A percentile compares a stretch with the other conserved stretches of the same genome.
phyloP scores from a whole-genome alignment of 345 rosid genomes.

The Anacardium occidentale region DNA sequence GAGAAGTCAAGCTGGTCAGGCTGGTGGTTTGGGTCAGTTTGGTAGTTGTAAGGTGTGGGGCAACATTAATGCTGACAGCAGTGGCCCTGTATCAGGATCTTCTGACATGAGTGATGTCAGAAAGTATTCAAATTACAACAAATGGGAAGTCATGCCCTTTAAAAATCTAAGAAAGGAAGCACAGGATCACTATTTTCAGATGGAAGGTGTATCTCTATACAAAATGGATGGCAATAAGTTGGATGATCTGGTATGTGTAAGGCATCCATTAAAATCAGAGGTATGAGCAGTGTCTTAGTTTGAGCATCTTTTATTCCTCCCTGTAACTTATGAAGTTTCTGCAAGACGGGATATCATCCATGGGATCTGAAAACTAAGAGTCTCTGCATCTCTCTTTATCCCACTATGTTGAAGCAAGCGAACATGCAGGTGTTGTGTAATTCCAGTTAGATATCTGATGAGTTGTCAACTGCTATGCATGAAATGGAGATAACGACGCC shows the following conservation, averaged over 20 bases:
- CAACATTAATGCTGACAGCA: slow-evolving; percentile 41
- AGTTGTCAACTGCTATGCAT: not conserved
- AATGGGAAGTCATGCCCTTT: slow-evolving; percentile 86
- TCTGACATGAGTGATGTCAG: slow-evolving; percentile 73
- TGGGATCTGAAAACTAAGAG: not conserved
- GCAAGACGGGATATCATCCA: not conserved
- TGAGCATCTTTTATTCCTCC: not conserved
- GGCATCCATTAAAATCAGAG: slow-evolving; percentile 44
- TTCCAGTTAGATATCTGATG: not conserved
- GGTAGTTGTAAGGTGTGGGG: slow-evolving; percentile 97
- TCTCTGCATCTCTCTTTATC: not conserved
- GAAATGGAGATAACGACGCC: not conserved
- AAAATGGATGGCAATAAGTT: slow-evolving; percentile 96
- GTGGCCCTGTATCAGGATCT: slow-evolving; percentile 75
- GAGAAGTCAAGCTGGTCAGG: slow-evolving; percentile 42
- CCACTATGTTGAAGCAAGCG: not conserved
- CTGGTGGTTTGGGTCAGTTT: slow-evolving; percentile 56
- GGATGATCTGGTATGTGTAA: slow-evolving; percentile 90
- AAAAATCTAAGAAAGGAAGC: slow-evolving; percentile 87
- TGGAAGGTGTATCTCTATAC: slow-evolving; percentile 80
- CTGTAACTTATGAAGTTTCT: not conserved
- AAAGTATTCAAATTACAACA: slow-evolving; percentile 74
- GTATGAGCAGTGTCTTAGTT: slow-evolving; percentile 18
- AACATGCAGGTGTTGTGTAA: not conserved
- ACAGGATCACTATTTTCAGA: slow-evolving; percentile 62